Evolutionary conservation across 2,329 filamentous ascomycete genomes (phyloP), one percentile per base, ranked within the genome.

Genomic region (Leptodontidium sp.): DNA sequence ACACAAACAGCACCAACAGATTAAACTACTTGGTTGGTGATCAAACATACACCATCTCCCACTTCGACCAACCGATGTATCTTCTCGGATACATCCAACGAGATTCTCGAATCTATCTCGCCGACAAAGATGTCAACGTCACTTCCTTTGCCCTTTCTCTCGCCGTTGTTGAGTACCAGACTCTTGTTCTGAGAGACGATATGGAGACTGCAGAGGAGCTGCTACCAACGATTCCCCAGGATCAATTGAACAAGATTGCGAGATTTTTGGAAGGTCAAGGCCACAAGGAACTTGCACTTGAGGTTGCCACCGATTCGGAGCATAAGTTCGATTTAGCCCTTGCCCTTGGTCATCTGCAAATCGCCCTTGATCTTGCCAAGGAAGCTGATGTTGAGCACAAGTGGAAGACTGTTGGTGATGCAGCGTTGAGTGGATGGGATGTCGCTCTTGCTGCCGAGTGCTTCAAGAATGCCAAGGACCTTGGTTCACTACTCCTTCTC

Each of bases 1-100:
- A 98, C 86, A 98, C 96, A 66, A 98, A 97, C 85, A 92, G 88
- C 80, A 97, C 94, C 11, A 98, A 98, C 85, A 92, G 96, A 71
- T 86, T 99, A 69, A 98, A 98, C 85, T 98, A 98, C 83, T 89
- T 99, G 26, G 95, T 99, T 15, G 96, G 96, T 73, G 96, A 98
- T 82, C 94, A 98, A 83, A 97, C 94, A 15, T 98, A 98, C 85
- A 98, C 95, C 3, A 92, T 99, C 73, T 96, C 94, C 14, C 95
- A 98, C 82, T 98, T 98, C 77, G 96, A 99, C 81, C 91, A 94
- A 79, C 89, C 94, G 32, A 94, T 97, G 90, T 99, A 98, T 81
- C 88, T 97, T 32, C 87, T 99, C 35, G 95, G 96, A 61, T 99
- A 99, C 81, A 93, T 99, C 61, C 93, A 96, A 75, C 89, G 96